phyloP scores from a whole-genome alignment of 2,329 filamentous ascomycete species.

The Alternaria ventricosa region DNA sequence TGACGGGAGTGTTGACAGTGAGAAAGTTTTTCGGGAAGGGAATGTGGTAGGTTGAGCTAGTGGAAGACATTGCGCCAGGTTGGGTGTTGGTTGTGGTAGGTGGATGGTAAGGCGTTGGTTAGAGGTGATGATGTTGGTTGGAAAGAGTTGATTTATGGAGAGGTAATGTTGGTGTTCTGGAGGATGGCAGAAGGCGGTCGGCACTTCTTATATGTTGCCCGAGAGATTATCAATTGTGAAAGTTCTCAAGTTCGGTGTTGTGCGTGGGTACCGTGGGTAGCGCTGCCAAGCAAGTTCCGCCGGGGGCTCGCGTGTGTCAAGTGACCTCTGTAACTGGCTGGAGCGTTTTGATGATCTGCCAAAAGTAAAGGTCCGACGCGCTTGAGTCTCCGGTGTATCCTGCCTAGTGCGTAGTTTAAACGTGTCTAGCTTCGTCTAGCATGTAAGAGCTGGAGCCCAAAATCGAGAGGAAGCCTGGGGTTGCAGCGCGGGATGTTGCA shows the following conservation, averaged over 20 bases:
- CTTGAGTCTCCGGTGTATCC: conserved; percentile 7
- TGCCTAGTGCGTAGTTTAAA: conserved; percentile 5
- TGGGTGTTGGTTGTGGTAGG: conserved; percentile 22
- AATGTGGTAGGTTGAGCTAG: conserved; percentile 44
- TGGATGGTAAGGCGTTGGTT: conserved; percentile 1
- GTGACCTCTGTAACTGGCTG: conserved; percentile 32
- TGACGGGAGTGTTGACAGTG: conserved; percentile 44
- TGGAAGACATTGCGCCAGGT: conserved; percentile 44
- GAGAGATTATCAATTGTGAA: conserved; percentile 8
- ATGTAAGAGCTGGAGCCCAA: conserved; percentile 15
- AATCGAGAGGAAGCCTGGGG: conserved; percentile 20
- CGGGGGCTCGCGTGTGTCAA: conserved; percentile 35
- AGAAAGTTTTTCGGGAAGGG: conserved; percentile 46
- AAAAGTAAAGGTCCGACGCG: conserved; percentile 15
- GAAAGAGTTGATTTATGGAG: neutral
- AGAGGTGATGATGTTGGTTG: conserved; percentile 2
- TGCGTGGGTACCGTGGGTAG: conserved; percentile 13
- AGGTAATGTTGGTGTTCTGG: conserved; percentile 11
- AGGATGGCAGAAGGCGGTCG: conserved; percentile 8
- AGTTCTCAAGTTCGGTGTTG: conserved; percentile 5
- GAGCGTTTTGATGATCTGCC: conserved; percentile 17
- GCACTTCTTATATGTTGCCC: conserved; percentile 24
- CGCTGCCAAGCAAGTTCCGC: conserved; percentile 29
- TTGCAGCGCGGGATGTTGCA: conserved; percentile 43
- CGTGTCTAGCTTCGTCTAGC: conserved; percentile 10